phyloP scores from a whole-genome alignment of 2,329 filamentous ascomycete species.

The Colletotrichum tamarilloi region DNA sequence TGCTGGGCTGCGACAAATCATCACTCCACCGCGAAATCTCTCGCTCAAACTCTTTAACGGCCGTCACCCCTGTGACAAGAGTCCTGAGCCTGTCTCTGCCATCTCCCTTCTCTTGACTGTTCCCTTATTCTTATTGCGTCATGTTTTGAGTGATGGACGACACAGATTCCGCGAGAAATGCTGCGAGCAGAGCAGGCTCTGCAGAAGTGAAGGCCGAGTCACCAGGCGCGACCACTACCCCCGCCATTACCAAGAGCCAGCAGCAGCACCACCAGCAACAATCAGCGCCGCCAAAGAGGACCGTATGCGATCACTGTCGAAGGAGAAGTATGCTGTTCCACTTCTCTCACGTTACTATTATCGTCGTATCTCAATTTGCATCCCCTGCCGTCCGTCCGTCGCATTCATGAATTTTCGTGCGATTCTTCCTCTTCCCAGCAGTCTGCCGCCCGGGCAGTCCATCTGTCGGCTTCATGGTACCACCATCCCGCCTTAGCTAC shows the following conservation, averaged over 20 bases:
- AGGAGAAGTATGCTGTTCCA: conserved; percentile 50
- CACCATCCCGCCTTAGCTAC: conserved; percentile 9
- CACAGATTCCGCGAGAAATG: conserved; percentile 35
- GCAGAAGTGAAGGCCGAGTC: conserved; percentile 36
- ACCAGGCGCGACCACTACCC: conserved; percentile 19
- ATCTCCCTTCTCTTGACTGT: conserved; percentile 6
- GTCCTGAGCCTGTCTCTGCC: conserved; percentile 15
- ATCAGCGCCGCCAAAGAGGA: conserved; percentile 44
- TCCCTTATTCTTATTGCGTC: conserved; percentile 24
- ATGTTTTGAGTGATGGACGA: conserved; percentile 33
- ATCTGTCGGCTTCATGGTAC: conserved; percentile 29
- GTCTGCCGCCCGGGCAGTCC: conserved; percentile 34
- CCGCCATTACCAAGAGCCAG: neutral
- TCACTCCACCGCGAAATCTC: conserved; percentile 34
- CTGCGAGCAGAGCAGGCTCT: conserved; percentile 35
- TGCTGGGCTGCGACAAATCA: neutral
- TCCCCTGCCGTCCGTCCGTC: neutral
- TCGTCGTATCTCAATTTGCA: neutral
- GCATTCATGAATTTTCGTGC: conserved; percentile 36
- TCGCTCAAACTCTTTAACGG: conserved; percentile 33
- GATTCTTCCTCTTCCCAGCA: conserved; percentile 36
- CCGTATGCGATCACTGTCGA: conserved; percentile 59
- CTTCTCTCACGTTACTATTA: conserved; percentile 5
- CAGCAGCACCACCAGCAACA: conserved; percentile 19
- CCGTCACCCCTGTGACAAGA: conserved; percentile 27